Evolutionary conservation across 2,329 filamentous ascomycete genomes (phyloP), one percentile per base, ranked within the genome.

Genomic region (Ophiostoma sp.): DNA sequence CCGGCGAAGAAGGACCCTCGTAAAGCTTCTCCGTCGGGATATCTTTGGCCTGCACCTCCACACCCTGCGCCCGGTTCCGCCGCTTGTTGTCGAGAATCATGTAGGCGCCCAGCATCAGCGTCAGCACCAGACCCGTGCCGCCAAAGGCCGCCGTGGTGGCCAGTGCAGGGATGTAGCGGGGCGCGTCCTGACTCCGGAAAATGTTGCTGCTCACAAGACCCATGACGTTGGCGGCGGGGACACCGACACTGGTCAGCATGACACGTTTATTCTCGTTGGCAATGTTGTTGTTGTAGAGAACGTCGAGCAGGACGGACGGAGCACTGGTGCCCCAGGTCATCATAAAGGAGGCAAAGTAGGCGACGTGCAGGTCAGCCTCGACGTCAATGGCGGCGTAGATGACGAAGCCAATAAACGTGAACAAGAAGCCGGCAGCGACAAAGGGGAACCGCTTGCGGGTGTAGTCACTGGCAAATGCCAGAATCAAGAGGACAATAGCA

Each of bases 321-420:
- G 92, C 92, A 0, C 89, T 91, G 0, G 91, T 93, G 19, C 92
- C 92, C 90, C 91, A 93, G 8, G 89, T 91, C 91, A 94, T 93
- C 90, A 94, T 92, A 80, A 94, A 95, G 71, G 87, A 89, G 7
- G 92, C 91, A 77, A 90, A 94, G 79, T 94, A 94, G 0, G 91
- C 92, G 22, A 93, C 84, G 3, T 87, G 85, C n/a, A 91, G 80
- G 52, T 91, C 83, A 3, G 83, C 78, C 50, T 88, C 80, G 19
- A 93, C 89, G 76, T 90, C 85, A 73, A 95, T 91, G 25, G 90
- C 85, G 0, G 76, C 77, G 69, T 93, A 95, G 78, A 95, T 92
- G 80, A 94, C 88, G 82, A 95, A 93, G 11, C 93, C 93, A 61
- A 87, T 86, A 78, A 94, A 92, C 0, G 92, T 93, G 75, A 95